Conservation (phyloP, 2,329 filamentous ascomycete species). For the Parascedosporium putredinis region DNA sequence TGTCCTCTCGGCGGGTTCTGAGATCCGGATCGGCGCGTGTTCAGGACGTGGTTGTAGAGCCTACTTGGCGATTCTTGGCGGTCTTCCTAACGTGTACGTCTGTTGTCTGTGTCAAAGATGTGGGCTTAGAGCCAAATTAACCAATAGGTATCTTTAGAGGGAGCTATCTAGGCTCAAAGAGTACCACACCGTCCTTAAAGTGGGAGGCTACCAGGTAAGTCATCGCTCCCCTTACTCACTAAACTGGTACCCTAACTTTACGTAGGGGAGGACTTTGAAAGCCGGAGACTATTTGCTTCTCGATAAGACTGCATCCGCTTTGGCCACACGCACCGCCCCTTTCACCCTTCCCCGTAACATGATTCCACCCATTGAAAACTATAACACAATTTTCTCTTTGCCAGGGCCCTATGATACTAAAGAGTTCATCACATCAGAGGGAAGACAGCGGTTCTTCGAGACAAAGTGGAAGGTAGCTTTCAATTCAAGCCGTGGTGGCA, state of each 20-base stretch:
- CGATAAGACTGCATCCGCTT: conserved; percentile 13
- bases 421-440: conserved; percentile 28
- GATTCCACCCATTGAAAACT: conserved; percentile 9
- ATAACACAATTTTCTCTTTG: conserved; percentile 17
- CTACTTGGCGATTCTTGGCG: conserved; percentile 43
- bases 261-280: conserved; percentile 36
- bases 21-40: conserved; percentile 38
- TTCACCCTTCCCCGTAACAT: conserved; percentile 7
- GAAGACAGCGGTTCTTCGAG: conserved; percentile 45
- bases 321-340: background rate
- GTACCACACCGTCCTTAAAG: conserved; percentile 44
- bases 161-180: conserved; percentile 47
- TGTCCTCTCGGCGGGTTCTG: conserved; percentile 37
- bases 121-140: background rate
- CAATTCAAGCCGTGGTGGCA: conserved; percentile 49
- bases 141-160: conserved; percentile 17
- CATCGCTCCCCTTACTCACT: background rate
- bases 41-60: conserved; percentile 40
- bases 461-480: conserved; percentile 51
- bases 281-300: conserved; percentile 42
- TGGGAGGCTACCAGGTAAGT: conserved; percentile 42
- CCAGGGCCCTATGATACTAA: conserved; percentile 22
- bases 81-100: conserved; percentile 24
- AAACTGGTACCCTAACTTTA: background rate
- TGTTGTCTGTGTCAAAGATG: background rate